Evolutionary conservation across 139 green algal species (phyloP), one percentile per base, ranked within the genome.

Genomic region (Chlamydomonas eustigma): DNA sequence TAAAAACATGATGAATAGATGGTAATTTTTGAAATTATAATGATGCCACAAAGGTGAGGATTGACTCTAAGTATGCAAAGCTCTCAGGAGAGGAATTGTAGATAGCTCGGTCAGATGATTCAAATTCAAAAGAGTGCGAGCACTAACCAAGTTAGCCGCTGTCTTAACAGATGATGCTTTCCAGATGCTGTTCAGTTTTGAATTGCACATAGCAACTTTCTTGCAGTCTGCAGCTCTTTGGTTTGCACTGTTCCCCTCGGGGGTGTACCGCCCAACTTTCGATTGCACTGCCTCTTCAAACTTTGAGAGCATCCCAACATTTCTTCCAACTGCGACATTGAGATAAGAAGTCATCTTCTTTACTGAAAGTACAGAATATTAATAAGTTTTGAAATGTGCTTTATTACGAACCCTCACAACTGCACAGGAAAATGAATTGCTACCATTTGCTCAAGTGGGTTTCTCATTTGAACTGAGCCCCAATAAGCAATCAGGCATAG

Each of bases 101-200:
- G 44, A 58, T 28, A 18, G 18, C 44, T 58, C 44, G 12, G 12
- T 58, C 44, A 58, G 44, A 58, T 18, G 12, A 12, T 58, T 12
- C 44, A 28, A 12, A 28, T 58, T 58, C 44, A 28, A 18, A 58
- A 58, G 44, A 58, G n/a, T n/a, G n/a, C n/a, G n/a, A n/a, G 44
- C 64, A 18, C 79, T 51, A 38, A 85, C 80, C 73, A 85, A 50
- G 58, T 65, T 81, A 38, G 77, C 77, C 1, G 81, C 81, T 3
- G 81, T 79, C 33, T 80, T 81, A 28, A 86, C 31, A 1, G 74
- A 39, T 31, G 74, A 34, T 0, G 50, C 64, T 69, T 83, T 83
- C 81, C 81, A 86, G 5, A 83, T 22, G 6, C 30, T 31, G 69
- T 81, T 35, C 50, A 83, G 81, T 64, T 76, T 76, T 50, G 52